These are phyloP conservation scores for Amyloporia xantha DNA, from an alignment of 768 basidiomycete genomes.

Conservation along the genomic window DNA sequence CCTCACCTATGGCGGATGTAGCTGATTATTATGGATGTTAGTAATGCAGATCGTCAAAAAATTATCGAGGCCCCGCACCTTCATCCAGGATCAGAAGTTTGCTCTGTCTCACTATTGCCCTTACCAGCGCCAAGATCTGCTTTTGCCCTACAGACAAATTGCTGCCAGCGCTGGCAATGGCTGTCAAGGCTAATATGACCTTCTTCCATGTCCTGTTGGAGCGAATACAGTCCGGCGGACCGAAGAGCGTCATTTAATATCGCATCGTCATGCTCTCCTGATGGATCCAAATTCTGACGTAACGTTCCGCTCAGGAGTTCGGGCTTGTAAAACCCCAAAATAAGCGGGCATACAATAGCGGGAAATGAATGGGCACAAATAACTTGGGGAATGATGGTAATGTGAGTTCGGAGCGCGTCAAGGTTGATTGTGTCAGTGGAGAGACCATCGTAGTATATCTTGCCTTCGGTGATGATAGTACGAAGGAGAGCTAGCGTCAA, in stretches of 20 bases:
- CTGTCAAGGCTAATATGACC: conserved; percentile 39
- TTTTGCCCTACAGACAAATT: conserved; percentile 51
- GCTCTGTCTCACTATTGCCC: conserved; percentile 49
- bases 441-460: conserved; percentile 46
- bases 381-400: conserved; percentile 56
- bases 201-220: conserved; percentile 34
- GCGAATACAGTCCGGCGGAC: conserved; percentile 39
- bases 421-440: conserved; percentile 43
- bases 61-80: not conserved
- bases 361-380: conserved; percentile 34
- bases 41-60: not conserved
- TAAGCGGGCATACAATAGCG: no score
- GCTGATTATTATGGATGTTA: conserved; percentile 20
- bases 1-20: conserved; percentile 38
- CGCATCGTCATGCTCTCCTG: conserved; percentile 46
- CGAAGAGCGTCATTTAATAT: conserved; percentile 43
- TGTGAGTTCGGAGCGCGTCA: conserved; percentile 41
- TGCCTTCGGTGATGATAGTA: conserved; percentile 47
- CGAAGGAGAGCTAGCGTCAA: conserved; percentile 48
- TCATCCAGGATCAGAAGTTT: conserved; percentile 39
- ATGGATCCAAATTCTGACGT: conserved; percentile 54
- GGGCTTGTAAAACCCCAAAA: conserved; percentile 25
- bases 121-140: conserved; percentile 54
- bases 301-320: conserved; percentile 50
- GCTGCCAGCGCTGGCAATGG: conserved; percentile 36